Evolutionary conservation across 1,284 basidiomycete genomes (phyloP), one percentile per base, ranked within the genome.

Genomic region (Trichosporon sp.): DNA sequence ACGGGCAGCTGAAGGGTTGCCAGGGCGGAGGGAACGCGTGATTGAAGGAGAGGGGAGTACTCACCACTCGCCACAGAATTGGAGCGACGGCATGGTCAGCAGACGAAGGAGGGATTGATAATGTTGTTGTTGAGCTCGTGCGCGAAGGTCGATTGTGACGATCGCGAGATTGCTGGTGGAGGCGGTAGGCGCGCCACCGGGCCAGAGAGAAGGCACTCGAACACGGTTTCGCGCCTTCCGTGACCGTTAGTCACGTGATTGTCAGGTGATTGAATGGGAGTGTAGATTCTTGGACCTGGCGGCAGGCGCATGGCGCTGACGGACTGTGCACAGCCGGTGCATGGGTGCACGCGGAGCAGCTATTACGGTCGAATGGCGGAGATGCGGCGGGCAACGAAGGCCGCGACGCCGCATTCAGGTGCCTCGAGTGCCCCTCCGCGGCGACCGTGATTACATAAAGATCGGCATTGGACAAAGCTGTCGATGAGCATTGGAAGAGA

Each of bases 41-140:
- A 11, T 5, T 2, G 3, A 32, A 7, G 56, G 9, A 6, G 31
- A n/a, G 44, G 9, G 3, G 6, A 9, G n/a, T 18, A 73, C 80
- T 73, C 66, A 83, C 82, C 92, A 94, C 86, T 94, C 92, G 56
- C 89, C 89, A 78, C 92, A 94, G 83, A 93, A 94, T 78, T 92
- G 90, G 38, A 93, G 87, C 1, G 91, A 72, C 12, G 81, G 78
- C 76, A 80, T 80, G 23, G 63, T 75, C 62, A 6, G 4, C 21
- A 3, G 31, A 18, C 21, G 42, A 9, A 11, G 15, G 32, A 65
- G 32, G 27, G 38, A 42, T 31, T 44, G 27, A 44, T 56, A 29
- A 51, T 60, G 65, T 27, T 60, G 38, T 25, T 51, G 32, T 38
- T 44, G 34, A 32, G 15, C 27, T 21, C 23, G 21, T 56, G n/a